Evolutionary conservation across 2,329 filamentous ascomycete genomes (phyloP), one percentile per base, ranked within the genome.

Genomic region (Sarocladiaceae sp.): DNA sequence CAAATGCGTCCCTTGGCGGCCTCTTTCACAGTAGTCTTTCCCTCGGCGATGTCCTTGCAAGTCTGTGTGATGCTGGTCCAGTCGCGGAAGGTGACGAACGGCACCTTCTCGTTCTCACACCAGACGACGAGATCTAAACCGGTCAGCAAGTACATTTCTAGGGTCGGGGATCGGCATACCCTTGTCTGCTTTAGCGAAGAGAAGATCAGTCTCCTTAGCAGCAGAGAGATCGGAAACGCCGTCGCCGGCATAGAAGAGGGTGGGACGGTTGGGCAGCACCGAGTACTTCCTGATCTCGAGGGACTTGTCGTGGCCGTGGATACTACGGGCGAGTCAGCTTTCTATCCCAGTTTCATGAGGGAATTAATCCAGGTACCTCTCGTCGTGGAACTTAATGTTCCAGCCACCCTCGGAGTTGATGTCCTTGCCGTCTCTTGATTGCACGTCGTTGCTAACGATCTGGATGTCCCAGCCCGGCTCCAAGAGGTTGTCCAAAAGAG

Each of bases 281-380:
- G 84, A 83, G 66, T 97, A 97, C 43, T 88, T 88, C 52, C 87
- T 81, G 57, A 98, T 88, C 61, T 93, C 88, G 44, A 91, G 72
- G 20, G 84, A 90, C 78, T 98, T 98, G 74, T 98, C 91, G 61
- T 98, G 93, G n/a, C 93, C 93, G 57, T 94, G 94, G 47, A 82
- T 76, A 59, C 85, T 87, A 50, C 47, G 45, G 18, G 23, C 19
- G 34, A 13, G 21, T 54, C 39, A 54, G 45, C 37, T 7, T 3
- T 6, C 3, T 4, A 18, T 18, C 19, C 5, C 10, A 19, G n/a
- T 27, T 9, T 29, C 19, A 4, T 12, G 16, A 11, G 3, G 3
- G n/a, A 16, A 3, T 27, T 9, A 16, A 6, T 10, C 13, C 21
- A 27, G 23, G 19, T 20, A 41, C 32, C 29, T 45, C 16, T 50